Base-by-base conservation (phyloP, 1,139 yeast species). In the Debaryomycetaceae sp. region DNA sequence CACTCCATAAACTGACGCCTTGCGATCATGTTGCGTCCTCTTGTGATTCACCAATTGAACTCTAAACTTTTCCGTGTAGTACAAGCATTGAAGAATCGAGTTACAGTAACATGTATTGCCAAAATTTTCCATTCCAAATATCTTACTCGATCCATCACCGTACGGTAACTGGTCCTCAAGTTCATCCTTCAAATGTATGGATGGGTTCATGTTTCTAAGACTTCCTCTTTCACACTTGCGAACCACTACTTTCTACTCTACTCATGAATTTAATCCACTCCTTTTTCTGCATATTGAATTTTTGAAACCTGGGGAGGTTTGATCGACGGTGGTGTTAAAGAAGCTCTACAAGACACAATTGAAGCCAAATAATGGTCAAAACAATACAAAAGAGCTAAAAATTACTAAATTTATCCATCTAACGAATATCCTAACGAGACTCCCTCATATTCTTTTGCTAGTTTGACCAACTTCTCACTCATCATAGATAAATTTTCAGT, bases 81-180 rank as follows among this genome's bases (percentile, higher is more conserved):
- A 92, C 17, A 92, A 74, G 51, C 96, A 88, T 60, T 92, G 98
- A 22, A 92, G 65, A 19, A 92, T 85, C 7, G 96, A 88, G 55
- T 92, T 92, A 61, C 96, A 88, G 62, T 92, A 92, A 64, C 98
- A 91, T 0, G 96, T 91, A 59, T 87, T 83, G 26, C 98, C 97
- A 59, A 89, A 91, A 62, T 92, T 92, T 60, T 92, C 98, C 79
- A 91, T 82, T 5, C 98, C 98, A 63, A 83, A 92, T 31, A 89
- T 77, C 61, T 89, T 84, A 44, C 75, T 68, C 11, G 81, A 66
- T 1, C 89, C 91, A 57, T 81, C 83, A 5, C 88, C 89, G 53
- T 61, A 79, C 4, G 72, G 75, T 33, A 61, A 41, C 28, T n/a
- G 15, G 17, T 30, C 22, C 17, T 34, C 38, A 13, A 33, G 29